phyloP scores from a whole-genome alignment of 1,139 yeast genomes.

The Scheffersomyces lignicola region DNA sequence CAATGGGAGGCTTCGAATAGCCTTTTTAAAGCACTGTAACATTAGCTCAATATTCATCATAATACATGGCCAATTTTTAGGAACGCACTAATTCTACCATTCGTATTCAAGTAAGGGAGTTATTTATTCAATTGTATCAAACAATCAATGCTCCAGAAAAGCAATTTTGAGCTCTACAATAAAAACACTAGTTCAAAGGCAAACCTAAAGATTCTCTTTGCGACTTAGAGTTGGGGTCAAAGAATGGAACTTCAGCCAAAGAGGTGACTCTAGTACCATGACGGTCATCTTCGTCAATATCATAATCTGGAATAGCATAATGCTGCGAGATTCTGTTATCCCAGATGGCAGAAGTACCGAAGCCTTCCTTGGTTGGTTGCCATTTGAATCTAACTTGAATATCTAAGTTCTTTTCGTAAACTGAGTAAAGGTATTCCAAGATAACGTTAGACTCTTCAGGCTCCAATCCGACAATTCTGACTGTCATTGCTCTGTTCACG shows the following conservation, averaged over 20 bases:
- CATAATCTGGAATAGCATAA: conserved; percentile 22
- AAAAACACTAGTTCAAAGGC: conserved; percentile 19
- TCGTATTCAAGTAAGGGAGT: too few species aligned
- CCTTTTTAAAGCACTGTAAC: neutral
- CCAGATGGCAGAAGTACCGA: conserved; percentile 59
- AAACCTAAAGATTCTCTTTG: conserved; percentile 56
- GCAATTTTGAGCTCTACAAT: neutral
- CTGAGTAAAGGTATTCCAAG: conserved; percentile 32
- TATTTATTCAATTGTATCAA: conserved; percentile 3
- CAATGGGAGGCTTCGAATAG: conserved; percentile 2
- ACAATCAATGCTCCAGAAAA: neutral
- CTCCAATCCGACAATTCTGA: conserved; percentile 36
- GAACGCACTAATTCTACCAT: too few species aligned
- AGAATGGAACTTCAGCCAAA: conserved; percentile 55
- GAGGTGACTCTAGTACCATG: conserved; percentile 63
- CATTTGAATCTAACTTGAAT: conserved; percentile 58
- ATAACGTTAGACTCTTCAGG: conserved; percentile 31
- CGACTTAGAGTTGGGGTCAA: conserved; percentile 51
- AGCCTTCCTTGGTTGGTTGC: conserved; percentile 45
- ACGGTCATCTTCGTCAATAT: conserved; percentile 53
- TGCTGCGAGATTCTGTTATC: conserved; percentile 57
- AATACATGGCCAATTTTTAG: neutral
- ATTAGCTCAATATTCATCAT: neutral
- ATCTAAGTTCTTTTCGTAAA: conserved; percentile 37
- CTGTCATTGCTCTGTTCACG: conserved; percentile 39